Conservation (phyloP, 495 filamentous ascomycete species). For the Barbatosphaeria neglecta region DNA sequence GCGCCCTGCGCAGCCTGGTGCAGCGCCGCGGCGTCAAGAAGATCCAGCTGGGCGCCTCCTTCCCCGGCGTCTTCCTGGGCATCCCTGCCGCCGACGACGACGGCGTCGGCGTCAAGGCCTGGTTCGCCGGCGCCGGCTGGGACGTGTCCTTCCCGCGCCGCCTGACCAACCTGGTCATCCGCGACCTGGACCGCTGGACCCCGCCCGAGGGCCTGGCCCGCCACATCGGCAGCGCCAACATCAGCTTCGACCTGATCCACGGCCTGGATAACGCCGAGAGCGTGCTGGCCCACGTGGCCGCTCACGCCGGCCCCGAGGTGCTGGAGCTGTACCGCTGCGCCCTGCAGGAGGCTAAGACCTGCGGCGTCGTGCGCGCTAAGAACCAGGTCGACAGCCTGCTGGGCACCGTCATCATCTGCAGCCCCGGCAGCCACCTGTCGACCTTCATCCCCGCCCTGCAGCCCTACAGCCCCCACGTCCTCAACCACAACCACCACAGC, state of each 20-base stretch:
- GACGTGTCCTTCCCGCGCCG: constrained; percentile 39
- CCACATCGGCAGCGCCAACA: constrained; percentile 54
- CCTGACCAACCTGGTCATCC: constrained; percentile 48
- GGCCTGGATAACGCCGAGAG: constrained; percentile 65
- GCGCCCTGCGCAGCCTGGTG: constrained; percentile 59
- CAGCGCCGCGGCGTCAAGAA: constrained; percentile 55
- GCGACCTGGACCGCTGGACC: constrained; percentile 58
- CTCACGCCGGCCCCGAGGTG: constrained; percentile 68
- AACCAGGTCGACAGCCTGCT: constrained; percentile 54
- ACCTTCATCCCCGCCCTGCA: constrained; percentile 58
- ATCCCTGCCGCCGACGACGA: constrained; percentile 50
- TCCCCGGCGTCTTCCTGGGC: constrained; percentile 70
- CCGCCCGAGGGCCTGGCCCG: constrained; percentile 63
- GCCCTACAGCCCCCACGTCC: too few relatives aligned
- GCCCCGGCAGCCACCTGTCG: constrained; percentile 51
- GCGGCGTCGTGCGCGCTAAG: constrained; percentile 75
- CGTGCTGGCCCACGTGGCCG: constrained; percentile 64
- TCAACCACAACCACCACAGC: too few relatives aligned
- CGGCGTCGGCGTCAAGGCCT: constrained; percentile 38
- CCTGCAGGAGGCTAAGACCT: constrained; percentile 56
- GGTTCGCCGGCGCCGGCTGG: constrained; percentile 41
- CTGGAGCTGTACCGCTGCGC: constrained; percentile 72
- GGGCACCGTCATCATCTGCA: constrained; percentile 77
- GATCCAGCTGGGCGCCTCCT: constrained; percentile 65
- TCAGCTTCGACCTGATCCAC: constrained; percentile 69